Evolutionary conservation across 305 asterid genomes (phyloP), one percentile per base, ranked within the genome.

Genomic region (Fraxinus floribunda): DNA sequence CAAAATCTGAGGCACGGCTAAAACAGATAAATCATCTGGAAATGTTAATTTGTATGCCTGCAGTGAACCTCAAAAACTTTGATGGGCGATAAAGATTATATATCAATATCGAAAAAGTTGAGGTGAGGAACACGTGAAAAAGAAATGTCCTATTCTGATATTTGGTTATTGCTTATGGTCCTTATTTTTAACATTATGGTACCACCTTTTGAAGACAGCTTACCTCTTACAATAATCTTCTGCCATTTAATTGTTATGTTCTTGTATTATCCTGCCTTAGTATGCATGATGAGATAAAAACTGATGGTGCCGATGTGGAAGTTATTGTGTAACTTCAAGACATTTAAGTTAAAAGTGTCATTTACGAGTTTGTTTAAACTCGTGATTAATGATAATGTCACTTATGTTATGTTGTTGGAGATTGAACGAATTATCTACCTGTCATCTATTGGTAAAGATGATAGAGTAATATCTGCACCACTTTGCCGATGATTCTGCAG

Each of bases 1-100:
- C 99, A 76, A 95, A 94, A 89, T 95, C 98, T 86, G 99, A 95
- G 91, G 99, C 99, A 55, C 99, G 97, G 75, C 97, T 95, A 75
- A 91, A 87, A 85, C 64, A 81, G 71, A 80, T 62, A 79, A 79
- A 79, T 49, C 36, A 7, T 74, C 81, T 41, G 85, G 74, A 70
- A 57, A 78, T 55, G 66, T 46, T 66, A 46, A 78, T 76, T 60
- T 78, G 18, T 36, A 36, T 76, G 78, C 78, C n/a, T 68, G 4
- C 16, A 29, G 75, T 7, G 15, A 20, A 34, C 52, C 16, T 2
- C n/a, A 39, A 29, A 29, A n/a, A 6, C 20, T 30, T 26, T 13
- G 22, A 68, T 0, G 20, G 22, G 18, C 0, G 20, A 29, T 30
- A 13, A 13, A 29, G 20, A 52, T 52, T 52, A 52, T 16, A 16